These are phyloP conservation scores for Leucocoprinus leucothites DNA, from an alignment of 768 basidiomycete species.

Conservation along the genomic window DNA sequence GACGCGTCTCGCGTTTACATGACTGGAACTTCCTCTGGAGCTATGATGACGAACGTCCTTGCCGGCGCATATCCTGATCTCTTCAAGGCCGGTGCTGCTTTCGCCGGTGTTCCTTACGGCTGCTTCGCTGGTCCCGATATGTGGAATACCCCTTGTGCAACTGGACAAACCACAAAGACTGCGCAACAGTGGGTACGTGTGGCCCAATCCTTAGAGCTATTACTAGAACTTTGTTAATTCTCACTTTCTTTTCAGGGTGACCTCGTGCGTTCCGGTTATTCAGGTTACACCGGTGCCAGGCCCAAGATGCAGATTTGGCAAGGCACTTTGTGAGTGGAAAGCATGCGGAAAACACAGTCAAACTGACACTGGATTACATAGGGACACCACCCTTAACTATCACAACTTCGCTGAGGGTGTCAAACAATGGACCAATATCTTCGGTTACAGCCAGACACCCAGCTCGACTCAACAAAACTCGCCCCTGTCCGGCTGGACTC, in stretches of 20 bases:
- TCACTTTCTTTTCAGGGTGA: constrained; percentile 31
- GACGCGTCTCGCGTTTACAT: constrained; percentile 46
- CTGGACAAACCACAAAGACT: constrained; percentile 40
- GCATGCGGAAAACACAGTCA: background rate
- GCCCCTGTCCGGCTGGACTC: constrained; percentile 44
- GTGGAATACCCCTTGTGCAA: constrained; percentile 48
- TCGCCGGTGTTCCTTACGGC: constrained; percentile 51
- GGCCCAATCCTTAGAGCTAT: background rate
- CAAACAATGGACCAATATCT: constrained; percentile 56
- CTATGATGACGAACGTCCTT: constrained; percentile 61
- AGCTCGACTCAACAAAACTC: constrained; percentile 35
- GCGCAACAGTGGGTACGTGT: constrained; percentile 44
- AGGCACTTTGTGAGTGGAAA: constrained; percentile 36
- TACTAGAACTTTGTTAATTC: background rate
- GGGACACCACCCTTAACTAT: constrained; percentile 48
- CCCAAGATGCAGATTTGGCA: constrained; percentile 56
- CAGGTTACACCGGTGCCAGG: constrained; percentile 47
- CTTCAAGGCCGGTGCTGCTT: constrained; percentile 44
- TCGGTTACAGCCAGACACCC: constrained; percentile 41
- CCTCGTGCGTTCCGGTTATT: constrained; percentile 42
- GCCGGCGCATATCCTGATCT: constrained; percentile 53
- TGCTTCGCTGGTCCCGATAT: constrained; percentile 47
- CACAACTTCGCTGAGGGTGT: constrained; percentile 49
- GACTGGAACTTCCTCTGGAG: constrained; percentile 50
- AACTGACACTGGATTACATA: constrained; percentile 15